Evolutionary conservation across 1,139 yeast species (phyloP), one percentile per base, ranked within the genome.

Genomic region (Yamadazyma atlantica): DNA sequence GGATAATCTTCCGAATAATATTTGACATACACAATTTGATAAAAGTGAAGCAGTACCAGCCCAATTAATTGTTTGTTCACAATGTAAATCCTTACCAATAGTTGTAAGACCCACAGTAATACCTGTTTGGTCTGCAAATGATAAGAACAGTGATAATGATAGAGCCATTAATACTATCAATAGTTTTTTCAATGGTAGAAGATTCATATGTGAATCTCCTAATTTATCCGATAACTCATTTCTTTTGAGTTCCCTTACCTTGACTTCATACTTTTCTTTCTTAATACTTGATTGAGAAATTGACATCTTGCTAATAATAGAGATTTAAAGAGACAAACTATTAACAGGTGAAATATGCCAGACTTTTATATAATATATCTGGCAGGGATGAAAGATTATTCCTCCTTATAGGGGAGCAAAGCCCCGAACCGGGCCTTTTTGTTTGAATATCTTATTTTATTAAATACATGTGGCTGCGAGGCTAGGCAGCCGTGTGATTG

Each of bases 31-130:
- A 22, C 70, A 61, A 41, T 67, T 69, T 15, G 75, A 75, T 35
- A 74, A 60, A 37, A 75, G 53, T 5, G 70, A 53, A 11, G 80
- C 66, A 4, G 78, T 71, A 39, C 78, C 79, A 2, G 78, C 78
- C 78, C 79, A 75, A 36, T 74, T 69, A 39, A 69, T 69, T 10
- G 71, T 55, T 30, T 57, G 54, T 42, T 66, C 60, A 14, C 71
- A 65, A 26, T 62, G 41, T 34, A 69, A 54, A 32, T 66, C 71
- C 33, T 57, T 51, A 13, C 64, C 71, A 23, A 69, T 67, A 3
- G 43, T 42, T 1, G 74, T 53, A 30, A 69, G 54, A 3, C 68
- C 73, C 5, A 67, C 64, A 1, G 74, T 62, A 21, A 70, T 59
- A 21, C 74, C 64, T 0, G 72, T 67, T 50, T 69, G 78, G 53